These are phyloP conservation scores for Amanita inopinata DNA, from an alignment of 768 basidiomycete species.

Conservation along the genomic window DNA sequence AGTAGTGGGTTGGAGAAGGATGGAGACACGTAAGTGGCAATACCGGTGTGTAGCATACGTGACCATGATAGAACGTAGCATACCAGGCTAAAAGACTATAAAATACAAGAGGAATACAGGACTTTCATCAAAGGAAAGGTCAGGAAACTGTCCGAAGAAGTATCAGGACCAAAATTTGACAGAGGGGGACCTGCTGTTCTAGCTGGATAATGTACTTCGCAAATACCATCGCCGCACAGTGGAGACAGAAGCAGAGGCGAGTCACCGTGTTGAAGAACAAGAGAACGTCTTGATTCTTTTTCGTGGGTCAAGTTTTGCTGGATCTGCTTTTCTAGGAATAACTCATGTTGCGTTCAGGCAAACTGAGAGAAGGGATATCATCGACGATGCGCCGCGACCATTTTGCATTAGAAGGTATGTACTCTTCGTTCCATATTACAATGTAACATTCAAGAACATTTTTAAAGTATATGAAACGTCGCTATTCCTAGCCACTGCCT, in stretches of 20 bases:
- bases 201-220: constrained; percentile 44
- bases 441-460: constrained; percentile 1
- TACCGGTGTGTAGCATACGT: constrained; percentile 1
- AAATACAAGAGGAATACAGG: constrained; percentile 60
- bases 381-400: constrained; percentile 48
- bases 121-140: constrained; percentile 60
- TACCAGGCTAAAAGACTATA: constrained; percentile 47
- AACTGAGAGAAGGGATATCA: constrained; percentile 64
- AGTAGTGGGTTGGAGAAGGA: constrained; percentile 68
- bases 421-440: not conserved
- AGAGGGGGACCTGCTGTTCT: not conserved
- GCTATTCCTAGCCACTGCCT: constrained; percentile 52
- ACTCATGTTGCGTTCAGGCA: constrained; percentile 33
- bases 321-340: constrained; percentile 1
- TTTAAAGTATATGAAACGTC: constrained; percentile 65
- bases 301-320: constrained; percentile 33
- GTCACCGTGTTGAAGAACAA: constrained; percentile 41
- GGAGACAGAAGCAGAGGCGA: constrained; percentile 25
- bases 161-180: not conserved
- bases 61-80: constrained; percentile 24
- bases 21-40: constrained; percentile 57
- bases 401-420: constrained; percentile 61
- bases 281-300: constrained; percentile 68
- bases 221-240: constrained; percentile 21
- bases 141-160: constrained; percentile 5